Conservation (phyloP, 768 basidiomycete genomes). For the Gloeostereum incarnatum region DNA sequence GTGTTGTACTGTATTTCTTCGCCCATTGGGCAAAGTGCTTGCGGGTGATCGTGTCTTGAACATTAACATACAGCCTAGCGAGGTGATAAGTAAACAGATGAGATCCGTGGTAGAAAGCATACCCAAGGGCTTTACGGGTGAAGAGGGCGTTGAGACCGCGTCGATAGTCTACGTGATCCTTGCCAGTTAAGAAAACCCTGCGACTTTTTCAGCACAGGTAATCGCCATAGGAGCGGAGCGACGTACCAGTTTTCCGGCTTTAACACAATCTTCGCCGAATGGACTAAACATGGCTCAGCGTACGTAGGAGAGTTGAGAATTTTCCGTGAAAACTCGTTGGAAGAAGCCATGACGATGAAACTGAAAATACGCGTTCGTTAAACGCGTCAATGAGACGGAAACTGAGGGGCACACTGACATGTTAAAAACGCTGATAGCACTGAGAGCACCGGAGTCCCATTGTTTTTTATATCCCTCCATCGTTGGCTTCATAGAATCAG, state of each 20-base stretch:
- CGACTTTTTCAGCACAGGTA: too few species aligned
- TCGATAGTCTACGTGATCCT: conserved; percentile 89
- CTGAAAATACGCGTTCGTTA: conserved; percentile 30
- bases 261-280: conserved; percentile 84
- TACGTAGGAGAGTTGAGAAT: conserved; percentile 90
- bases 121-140: conserved; percentile 49
- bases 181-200: conserved; percentile 98
- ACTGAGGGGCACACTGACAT: conserved; percentile 48
- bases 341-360: conserved; percentile 97
- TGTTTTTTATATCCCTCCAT: conserved; percentile 88
- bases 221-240: too few species aligned
- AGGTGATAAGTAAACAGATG: too few species aligned
- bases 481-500: conserved; percentile 84
- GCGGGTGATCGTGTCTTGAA: neutral
- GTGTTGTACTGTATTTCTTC: conserved; percentile 19
- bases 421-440: conserved; percentile 93
- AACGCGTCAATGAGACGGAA: conserved; percentile 2
- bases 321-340: conserved; percentile 88
- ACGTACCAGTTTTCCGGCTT: conserved; percentile 78
- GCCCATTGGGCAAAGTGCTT: conserved; percentile 63
- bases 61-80: neutral
- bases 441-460: conserved; percentile 85
- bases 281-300: conserved; percentile 91
- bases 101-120: conserved; percentile 52
- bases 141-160: conserved; percentile 85